Conservation (phyloP, 163 green algal species). For the Chlamydomonas reinhardtii region DNA sequence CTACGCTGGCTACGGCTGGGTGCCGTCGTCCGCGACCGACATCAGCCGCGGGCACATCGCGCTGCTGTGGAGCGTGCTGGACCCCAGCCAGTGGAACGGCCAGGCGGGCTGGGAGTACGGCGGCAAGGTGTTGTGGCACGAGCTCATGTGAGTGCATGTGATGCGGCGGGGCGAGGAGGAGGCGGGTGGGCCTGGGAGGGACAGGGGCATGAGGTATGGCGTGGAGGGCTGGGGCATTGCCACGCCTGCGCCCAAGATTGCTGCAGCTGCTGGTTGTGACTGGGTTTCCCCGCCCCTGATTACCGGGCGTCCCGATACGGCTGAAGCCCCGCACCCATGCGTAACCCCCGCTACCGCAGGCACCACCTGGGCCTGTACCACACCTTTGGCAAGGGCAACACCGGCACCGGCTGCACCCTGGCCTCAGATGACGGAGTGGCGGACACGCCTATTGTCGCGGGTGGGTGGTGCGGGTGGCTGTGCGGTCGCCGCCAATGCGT, state of each 20-base stretch:
- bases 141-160: slow-evolving; percentile 39
- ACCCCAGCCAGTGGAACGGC: slow-evolving; percentile 31
- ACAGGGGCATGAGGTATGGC: too few relatives aligned
- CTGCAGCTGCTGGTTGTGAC: too few relatives aligned
- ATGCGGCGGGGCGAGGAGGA: too few relatives aligned
- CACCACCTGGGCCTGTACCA: slow-evolving; percentile 39
- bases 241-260: too few relatives aligned
- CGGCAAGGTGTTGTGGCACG: slow-evolving; percentile 49
- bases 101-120: slow-evolving; percentile 30
- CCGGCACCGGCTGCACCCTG: not conserved
- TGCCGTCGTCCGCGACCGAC: slow-evolving; percentile 14
- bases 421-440: slow-evolving; percentile 5
- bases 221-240: too few relatives aligned
- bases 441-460: slow-evolving; percentile 33
- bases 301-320: too few relatives aligned
- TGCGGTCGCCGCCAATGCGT: too few relatives aligned
- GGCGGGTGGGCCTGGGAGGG: too few relatives aligned
- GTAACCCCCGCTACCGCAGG: not conserved
- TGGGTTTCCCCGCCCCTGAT: too few relatives aligned
- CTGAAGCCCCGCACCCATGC: too few relatives aligned
- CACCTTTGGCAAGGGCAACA: slow-evolving; percentile 12
- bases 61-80: slow-evolving; percentile 37
- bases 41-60: slow-evolving; percentile 27
- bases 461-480: not conserved
- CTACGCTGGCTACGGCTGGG: slow-evolving; percentile 45